These are phyloP conservation scores for Paramecium biaurelia DNA, from an alignment of 73 alveolate genomes.

Conservation along the genomic window DNA sequence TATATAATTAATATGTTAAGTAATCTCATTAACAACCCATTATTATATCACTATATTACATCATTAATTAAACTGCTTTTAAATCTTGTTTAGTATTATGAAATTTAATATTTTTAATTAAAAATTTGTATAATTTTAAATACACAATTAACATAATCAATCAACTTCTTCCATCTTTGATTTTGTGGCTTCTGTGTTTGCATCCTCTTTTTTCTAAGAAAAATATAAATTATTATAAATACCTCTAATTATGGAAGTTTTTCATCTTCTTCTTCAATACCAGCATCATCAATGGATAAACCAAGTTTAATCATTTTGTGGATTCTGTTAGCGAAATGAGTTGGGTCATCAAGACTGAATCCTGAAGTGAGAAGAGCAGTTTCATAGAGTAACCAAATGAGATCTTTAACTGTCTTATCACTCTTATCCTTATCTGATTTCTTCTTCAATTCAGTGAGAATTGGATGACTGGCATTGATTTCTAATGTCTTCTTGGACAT, in stretches of 20 bases:
- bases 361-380: slow-evolving; percentile 99
- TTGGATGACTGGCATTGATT: slow-evolving; percentile 94
- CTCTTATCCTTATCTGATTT: slow-evolving; percentile 96
- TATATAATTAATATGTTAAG: neutral
- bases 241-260: slow-evolving; percentile 55
- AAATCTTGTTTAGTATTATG: neutral
- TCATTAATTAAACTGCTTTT: neutral
- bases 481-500: slow-evolving; percentile 99
- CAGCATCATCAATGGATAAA: slow-evolving; percentile 85
- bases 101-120: neutral
- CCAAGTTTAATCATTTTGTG: slow-evolving; percentile 99
- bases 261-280: slow-evolving; percentile 77
- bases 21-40: neutral
- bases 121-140: neutral
- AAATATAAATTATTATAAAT: neutral
- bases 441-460: slow-evolving; percentile 93
- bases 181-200: slow-evolving; percentile 71
- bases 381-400: slow-evolving; percentile 98
- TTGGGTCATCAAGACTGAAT: slow-evolving; percentile 98
- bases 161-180: slow-evolving; percentile 92
- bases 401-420: slow-evolving; percentile 98
- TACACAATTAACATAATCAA: slow-evolving; percentile 43
- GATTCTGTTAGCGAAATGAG: slow-evolving; percentile 97
- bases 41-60: neutral
- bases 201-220: slow-evolving; percentile 75